Evolutionary conservation across 2,329 filamentous ascomycete species (phyloP), one percentile per base, ranked within the genome.

Genomic region (Neopestalotiopsis sp.): DNA sequence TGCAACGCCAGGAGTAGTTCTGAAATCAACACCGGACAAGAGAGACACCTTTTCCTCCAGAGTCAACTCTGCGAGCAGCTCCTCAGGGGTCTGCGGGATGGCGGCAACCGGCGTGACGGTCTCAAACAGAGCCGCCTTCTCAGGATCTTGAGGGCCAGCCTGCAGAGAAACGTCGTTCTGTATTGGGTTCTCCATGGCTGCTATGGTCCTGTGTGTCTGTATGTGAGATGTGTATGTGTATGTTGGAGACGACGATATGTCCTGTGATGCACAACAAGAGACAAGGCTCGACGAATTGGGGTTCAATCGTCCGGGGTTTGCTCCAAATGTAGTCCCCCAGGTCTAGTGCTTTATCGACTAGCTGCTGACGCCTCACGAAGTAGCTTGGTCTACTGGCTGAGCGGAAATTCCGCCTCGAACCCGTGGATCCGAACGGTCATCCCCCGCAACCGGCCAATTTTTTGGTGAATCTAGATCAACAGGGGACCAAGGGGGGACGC

Each of bases 31-130:
- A 1, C 71, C 71, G 0, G 71, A 72, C 13, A 72, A 66, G 0
- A 72, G 69, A 2, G 66, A 28, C 56, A 71, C 71, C 79, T 92
- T 92, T 78, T 92, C 90, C 20, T 86, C 80, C 69, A 92, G 79
- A 4, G 90, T 92, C 78, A 92, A 81, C 73, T 90, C 85, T 57
- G 85, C 85, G 32, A 92, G 89, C 71, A 92, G 65, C 32, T 67
- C 30, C 42, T 49, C 38, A 3, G 34, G 24, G 17, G 30, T 34
- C 59, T 32, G 24, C 12, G 13, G 17, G 59, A 34, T 34, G 7
- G 57, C 7, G 2, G 57, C 24, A 30, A 59, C 30, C 30, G 57
- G 57, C 28, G 30, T 24, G 20, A 30, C 57, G 24, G 24, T 30
- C 24, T 34, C 24, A 12, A 34, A 59, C 14, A 59, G 57, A 28